Conservation (phyloP, 1,284 basidiomycete species). For the Melampsora abietis-canadensis region DNA sequence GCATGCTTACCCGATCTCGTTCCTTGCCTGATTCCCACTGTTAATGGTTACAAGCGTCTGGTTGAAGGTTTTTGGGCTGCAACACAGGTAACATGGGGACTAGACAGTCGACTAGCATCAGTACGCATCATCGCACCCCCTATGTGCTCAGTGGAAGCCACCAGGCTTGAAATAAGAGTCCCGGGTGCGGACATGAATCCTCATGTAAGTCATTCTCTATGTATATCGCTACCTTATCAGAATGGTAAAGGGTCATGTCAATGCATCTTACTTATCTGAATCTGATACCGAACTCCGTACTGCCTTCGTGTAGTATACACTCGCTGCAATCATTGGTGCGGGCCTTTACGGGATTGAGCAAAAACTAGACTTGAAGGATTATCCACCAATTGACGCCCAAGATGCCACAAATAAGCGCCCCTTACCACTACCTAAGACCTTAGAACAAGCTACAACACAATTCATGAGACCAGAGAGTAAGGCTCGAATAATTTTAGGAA, state of each 20-base stretch:
- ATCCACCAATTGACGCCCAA: neutral
- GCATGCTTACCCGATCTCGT: conserved; percentile 75
- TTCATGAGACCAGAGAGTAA: conserved; percentile 40
- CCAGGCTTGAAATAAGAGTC: conserved; percentile 32
- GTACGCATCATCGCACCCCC: conserved; percentile 37
- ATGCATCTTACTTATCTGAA: neutral
- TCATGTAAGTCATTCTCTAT: conserved; percentile 21
- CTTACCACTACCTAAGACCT: conserved; percentile 18
- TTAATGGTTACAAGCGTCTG: conserved; percentile 89
- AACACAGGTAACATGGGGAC: conserved; percentile 34
- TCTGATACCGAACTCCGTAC: neutral
- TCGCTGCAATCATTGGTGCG: conserved; percentile 28
- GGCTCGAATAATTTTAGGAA: conserved; percentile 22
- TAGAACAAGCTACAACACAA: conserved; percentile 25
- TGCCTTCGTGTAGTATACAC: conserved; percentile 9
- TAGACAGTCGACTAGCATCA: conserved; percentile 41
- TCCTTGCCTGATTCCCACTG: conserved; percentile 51
- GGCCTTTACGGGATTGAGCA: conserved; percentile 32
- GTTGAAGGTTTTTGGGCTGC: conserved; percentile 64
- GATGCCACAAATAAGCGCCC: neutral
- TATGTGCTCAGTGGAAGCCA: conserved; percentile 34
- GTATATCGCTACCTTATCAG: neutral
- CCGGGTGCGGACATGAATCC: conserved; percentile 43
- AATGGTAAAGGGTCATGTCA: neutral
- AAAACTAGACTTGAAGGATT: neutral